phyloP scores from a whole-genome alignment of 2,329 filamentous ascomycete species.

The Diaporthe helianthi region DNA sequence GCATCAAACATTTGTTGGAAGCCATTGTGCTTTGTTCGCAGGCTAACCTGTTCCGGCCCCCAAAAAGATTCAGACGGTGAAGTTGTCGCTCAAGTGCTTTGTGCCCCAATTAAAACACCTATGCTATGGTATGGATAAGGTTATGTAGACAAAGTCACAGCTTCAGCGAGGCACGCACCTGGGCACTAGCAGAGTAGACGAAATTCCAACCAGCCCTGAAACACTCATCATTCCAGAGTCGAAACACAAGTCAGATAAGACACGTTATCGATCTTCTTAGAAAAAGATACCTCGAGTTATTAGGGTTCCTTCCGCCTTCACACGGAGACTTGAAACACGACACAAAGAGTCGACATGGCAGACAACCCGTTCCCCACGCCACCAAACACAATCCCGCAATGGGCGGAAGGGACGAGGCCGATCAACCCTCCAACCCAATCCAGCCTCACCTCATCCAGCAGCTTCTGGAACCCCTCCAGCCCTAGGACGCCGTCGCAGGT shows the following conservation, averaged over 20 bases:
- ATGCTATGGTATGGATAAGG: no score
- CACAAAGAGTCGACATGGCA: neutral
- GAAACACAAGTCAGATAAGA: no score
- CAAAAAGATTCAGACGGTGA: accelerated
- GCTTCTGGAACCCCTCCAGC: neutral
- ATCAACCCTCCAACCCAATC: accelerated
- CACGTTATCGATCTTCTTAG: no score
- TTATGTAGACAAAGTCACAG: neutral
- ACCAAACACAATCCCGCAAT: no score
- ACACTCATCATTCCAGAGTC: neutral
- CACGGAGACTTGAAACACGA: no score
- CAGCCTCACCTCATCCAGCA: neutral
- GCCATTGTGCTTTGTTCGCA: neutral
- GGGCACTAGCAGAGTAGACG: neutral
- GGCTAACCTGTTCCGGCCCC: neutral
- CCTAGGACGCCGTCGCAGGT: neutral
- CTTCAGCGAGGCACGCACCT: accelerated
- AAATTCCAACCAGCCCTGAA: neutral
- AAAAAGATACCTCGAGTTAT: no score
- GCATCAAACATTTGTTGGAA: accelerated
- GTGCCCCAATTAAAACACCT: neutral
- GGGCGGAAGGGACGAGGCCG: neutral
- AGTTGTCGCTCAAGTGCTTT: neutral
- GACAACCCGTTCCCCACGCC: no score
- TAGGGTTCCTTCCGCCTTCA: no score